phyloP scores from a whole-genome alignment of 345 rosid species.

The Pistacia vera region DNA sequence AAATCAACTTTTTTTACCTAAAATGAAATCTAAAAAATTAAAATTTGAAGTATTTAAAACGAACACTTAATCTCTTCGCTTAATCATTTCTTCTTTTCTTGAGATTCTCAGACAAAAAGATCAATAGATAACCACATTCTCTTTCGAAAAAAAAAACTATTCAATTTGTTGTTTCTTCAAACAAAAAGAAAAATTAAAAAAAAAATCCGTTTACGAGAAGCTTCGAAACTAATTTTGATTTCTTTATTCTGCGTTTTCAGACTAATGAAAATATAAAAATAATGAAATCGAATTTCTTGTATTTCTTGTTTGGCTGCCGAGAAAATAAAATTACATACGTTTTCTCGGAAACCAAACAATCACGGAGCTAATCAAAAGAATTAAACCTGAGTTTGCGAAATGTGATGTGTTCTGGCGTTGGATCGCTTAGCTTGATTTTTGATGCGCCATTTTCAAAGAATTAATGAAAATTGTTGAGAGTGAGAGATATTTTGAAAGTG shows the following conservation, averaged over 20 bases:
- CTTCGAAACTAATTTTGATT: background rate
- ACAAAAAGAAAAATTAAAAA: background rate
- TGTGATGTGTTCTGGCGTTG: constrained; percentile 19
- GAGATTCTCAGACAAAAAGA: background rate
- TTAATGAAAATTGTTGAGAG: background rate
- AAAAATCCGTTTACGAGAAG: background rate
- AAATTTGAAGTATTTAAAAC: background rate
- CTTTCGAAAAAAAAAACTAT: no score
- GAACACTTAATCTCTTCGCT: background rate
- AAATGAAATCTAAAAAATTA: no score
- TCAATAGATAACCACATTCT: background rate
- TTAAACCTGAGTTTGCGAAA: constrained; percentile 23
- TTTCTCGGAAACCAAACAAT: constrained; percentile 18
- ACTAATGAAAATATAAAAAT: background rate
- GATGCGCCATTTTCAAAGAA: constrained; percentile 25
- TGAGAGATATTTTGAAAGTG: background rate
- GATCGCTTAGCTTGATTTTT: constrained; percentile 18
- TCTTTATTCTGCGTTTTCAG: background rate
- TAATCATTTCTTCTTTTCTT: background rate
- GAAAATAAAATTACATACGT: constrained; percentile 5
- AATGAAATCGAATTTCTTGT: background rate
- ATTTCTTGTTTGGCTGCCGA: background rate
- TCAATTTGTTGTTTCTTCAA: background rate
- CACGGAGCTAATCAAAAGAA: background rate
- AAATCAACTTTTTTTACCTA: no score